phyloP scores from a whole-genome alignment of 129 eudicot species.

The Erigeron canadensis region DNA sequence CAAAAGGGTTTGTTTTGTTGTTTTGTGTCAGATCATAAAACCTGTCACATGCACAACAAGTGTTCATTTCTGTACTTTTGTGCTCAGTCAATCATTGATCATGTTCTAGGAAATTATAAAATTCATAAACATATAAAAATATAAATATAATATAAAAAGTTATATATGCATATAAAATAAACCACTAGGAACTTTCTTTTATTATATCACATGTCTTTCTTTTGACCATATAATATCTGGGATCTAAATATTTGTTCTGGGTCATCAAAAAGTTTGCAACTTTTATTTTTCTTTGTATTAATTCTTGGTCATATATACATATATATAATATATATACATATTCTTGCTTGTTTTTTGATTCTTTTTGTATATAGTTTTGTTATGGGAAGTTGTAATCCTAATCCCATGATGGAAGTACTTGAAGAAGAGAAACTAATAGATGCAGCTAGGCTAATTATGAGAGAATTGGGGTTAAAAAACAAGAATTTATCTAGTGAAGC shows the following conservation, averaged over 20 bases:
- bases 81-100: conserved; percentile 25
- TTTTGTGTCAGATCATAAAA: conserved; percentile 18
- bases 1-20: conserved; percentile 7
- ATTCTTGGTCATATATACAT: too few species aligned
- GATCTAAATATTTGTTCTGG: not conserved
- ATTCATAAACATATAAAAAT: too few species aligned
- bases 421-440: conserved; percentile 77
- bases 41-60: conserved; percentile 30
- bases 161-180: not conserved
- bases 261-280: not conserved
- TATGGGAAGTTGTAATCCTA: conserved; percentile 60
- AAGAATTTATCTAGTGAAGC: conserved; percentile 51
- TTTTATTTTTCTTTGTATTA: too few species aligned
- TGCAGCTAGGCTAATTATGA: conserved; percentile 57
- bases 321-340: too few species aligned
- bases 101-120: conserved; percentile 30
- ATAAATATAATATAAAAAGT: too few species aligned
- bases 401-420: conserved; percentile 27
- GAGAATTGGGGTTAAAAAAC: conserved; percentile 53
- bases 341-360: not conserved
- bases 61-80: conserved; percentile 31
- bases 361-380: conserved; percentile 3
- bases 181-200: not conserved
- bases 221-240: not conserved
- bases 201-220: not conserved